Evolutionary conservation across 345 rosid species (phyloP).

Genomic region (Hevea brasiliensis): DNA sequence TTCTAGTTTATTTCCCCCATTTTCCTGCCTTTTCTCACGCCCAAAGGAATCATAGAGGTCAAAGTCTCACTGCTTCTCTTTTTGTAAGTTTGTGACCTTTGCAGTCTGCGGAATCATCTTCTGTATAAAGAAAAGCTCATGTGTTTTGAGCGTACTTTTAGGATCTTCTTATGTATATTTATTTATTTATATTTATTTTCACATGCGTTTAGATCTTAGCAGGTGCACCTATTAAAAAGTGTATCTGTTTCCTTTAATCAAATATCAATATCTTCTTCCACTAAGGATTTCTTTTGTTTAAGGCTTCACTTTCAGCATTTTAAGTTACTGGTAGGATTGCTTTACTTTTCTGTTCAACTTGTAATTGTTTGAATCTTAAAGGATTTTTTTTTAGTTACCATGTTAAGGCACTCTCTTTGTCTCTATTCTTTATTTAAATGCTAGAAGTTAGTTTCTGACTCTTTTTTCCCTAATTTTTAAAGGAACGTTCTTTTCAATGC

Average conservation of each 20-base stretch:
- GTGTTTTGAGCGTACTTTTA: constrained; percentile 54
- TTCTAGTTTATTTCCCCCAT: not conserved
- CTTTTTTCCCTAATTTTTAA: too few species aligned
- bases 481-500: not conserved
- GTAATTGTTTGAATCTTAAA: not conserved
- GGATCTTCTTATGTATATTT: constrained; percentile 49
- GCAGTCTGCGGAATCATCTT: constrained; percentile 18
- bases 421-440: not conserved
- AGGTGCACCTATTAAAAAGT: constrained; percentile 15
- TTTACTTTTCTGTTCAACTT: not conserved
- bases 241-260: constrained; percentile 17
- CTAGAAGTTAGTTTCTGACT: not conserved
- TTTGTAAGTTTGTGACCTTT: constrained; percentile 15
- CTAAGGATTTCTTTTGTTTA: not conserved
- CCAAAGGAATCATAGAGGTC: not conserved
- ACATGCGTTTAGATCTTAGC: constrained; percentile 18
- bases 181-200: not conserved
- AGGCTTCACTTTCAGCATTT: constrained; percentile 9
- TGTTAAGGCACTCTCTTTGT: not conserved
- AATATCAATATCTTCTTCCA: not conserved
- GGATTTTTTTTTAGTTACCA: not conserved
- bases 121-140: constrained; percentile 35
- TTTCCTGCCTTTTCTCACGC: not conserved
- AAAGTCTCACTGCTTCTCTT: not conserved
- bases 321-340: not conserved